Conservation (phyloP, 805 yeast genomes). For the Barnettozyma sp. region DNA sequence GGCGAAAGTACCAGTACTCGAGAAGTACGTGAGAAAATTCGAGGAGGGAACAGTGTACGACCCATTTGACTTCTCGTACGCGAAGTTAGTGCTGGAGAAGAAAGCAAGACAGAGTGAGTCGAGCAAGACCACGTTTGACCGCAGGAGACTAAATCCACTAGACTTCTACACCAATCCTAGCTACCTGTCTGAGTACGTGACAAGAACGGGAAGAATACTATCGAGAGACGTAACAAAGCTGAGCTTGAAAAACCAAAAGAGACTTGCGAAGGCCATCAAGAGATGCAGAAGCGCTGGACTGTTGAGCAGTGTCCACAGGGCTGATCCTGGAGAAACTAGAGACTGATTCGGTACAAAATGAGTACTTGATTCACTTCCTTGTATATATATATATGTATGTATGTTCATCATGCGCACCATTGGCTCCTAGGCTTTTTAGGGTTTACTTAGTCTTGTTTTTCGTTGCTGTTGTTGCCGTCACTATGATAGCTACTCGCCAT, state of each 20-base stretch:
- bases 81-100: constrained; percentile 46
- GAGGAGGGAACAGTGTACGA: constrained; percentile 54
- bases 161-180: constrained; percentile 70
- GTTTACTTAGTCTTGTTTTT: no score
- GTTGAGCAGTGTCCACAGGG: constrained; percentile 65
- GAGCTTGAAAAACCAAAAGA: constrained; percentile 10
- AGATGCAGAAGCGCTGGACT: constrained; percentile 78
- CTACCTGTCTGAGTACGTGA: constrained; percentile 55
- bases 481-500: no score
- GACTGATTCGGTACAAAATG: no score
- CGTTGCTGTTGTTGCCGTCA: no score
- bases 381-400: no score
- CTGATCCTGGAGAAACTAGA: no score
- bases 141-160: constrained; percentile 55
- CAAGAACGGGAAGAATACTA: constrained; percentile 68
- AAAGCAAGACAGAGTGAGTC: constrained; percentile 24
- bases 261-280: constrained; percentile 66
- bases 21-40: constrained; percentile 39
- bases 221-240: constrained; percentile 46
- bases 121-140: constrained; percentile 31
- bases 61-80: constrained; percentile 72
- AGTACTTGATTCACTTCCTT: no score
- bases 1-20: constrained; percentile 4
- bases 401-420: no score
- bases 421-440: no score